A percentile compares a stretch with the other conserved stretches of the same genome.
These are phyloP conservation scores for Daucus carota DNA, from an alignment of 129 eudicot species.

Conservation along the genomic window DNA sequence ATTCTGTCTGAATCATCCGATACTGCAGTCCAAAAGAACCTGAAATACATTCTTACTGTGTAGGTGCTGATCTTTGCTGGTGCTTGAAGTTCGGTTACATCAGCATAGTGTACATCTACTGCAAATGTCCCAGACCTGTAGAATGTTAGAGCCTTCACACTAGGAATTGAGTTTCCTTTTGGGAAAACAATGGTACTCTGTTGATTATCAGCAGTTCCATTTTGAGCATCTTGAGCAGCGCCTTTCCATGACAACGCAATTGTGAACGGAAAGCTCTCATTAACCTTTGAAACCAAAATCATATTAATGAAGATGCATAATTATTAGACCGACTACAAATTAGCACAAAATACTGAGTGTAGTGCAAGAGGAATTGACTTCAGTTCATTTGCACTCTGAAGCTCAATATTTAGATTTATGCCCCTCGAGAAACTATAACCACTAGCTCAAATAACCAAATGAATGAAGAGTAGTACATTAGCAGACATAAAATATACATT, in stretches of 20 bases:
- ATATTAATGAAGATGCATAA: background rate
- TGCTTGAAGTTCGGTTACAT: conserved; percentile 69
- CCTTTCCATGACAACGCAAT: conserved; percentile 84
- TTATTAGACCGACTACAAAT: background rate
- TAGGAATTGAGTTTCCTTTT: conserved; percentile 72
- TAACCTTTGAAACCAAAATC: conserved; percentile 43
- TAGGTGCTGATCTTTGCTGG: conserved; percentile 78
- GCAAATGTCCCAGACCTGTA: conserved; percentile 66
- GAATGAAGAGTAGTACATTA: background rate
- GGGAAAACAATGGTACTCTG: conserved; percentile 70
- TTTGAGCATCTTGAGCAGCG: conserved; percentile 42
- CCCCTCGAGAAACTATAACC: background rate
- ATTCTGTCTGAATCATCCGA: too few relatives aligned
- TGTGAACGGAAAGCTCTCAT: conserved; percentile 78
- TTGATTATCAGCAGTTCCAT: conserved; percentile 49
- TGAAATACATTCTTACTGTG: conserved; percentile 40
- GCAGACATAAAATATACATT: background rate
- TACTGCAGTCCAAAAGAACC: background rate
- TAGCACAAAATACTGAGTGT: background rate
- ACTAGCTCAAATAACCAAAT: background rate
- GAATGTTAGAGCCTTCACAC: conserved; percentile 77
- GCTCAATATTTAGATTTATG: background rate
- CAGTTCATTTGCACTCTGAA: too few relatives aligned
- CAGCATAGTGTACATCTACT: conserved; percentile 78
- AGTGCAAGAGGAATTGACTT: background rate